phyloP scores from a whole-genome alignment of 495 filamentous ascomycete species.

The Rusavskia elegans region DNA sequence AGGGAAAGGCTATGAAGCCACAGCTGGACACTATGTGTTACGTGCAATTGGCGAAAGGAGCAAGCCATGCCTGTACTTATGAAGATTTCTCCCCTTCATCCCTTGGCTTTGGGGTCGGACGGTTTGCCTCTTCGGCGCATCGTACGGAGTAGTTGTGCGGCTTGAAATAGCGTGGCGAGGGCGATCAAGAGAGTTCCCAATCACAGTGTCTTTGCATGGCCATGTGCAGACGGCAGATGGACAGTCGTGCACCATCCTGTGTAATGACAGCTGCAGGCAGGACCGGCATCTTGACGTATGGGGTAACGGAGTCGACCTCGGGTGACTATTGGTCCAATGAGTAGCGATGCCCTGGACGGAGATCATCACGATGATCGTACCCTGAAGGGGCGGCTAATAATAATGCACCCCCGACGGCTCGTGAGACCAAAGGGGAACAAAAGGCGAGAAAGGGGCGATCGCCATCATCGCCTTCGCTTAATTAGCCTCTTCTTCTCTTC shows the following conservation, averaged over 20 bases:
- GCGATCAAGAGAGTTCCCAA: neutral
- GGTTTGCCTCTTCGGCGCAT: neutral
- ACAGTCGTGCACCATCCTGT: neutral
- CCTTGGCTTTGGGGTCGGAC: neutral
- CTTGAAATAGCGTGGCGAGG: neutral
- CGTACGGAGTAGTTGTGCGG: neutral
- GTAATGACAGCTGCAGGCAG: neutral
- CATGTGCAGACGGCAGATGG: neutral
- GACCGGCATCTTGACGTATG: neutral
- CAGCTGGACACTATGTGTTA: neutral
- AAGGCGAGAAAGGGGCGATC: neutral
- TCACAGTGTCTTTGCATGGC: neutral
- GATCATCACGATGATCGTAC: neutral
- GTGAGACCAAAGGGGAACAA: neutral
- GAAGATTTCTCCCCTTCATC: neutral
- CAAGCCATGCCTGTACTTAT: neutral
- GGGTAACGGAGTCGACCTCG: neutral
- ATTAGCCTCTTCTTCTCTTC: too few species aligned
- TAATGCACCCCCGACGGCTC: neutral
- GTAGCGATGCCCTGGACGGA: neutral
- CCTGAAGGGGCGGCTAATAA: neutral
- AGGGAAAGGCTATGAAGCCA: neutral
- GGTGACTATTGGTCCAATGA: neutral
- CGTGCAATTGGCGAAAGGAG: neutral
- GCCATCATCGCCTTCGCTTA: too few species aligned